A percentile compares a stretch with the other conserved stretches of the same genome.
Conservation (phyloP, 1,139 yeast species). For the Debaryomycetaceae sp. region DNA sequence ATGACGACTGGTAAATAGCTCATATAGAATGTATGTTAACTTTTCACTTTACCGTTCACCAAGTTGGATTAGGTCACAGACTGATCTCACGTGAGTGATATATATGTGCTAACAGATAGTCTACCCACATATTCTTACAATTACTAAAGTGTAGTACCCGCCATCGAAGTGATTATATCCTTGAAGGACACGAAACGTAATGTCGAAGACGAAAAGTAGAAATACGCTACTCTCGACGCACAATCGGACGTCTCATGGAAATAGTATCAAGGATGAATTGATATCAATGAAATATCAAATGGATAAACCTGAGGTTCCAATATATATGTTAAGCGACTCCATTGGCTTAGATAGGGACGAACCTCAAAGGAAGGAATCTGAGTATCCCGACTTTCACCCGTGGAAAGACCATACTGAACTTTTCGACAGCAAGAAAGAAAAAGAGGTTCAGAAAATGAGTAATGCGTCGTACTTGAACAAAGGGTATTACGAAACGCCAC, state of each 20-base stretch:
- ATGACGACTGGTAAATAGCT: conserved; percentile 34
- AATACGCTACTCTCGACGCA: conserved; percentile 33
- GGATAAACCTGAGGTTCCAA: conserved; percentile 30
- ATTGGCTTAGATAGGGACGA: conserved; percentile 8
- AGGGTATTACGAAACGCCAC: conserved; percentile 53
- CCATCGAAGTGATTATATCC: not conserved
- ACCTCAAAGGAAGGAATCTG: conserved; percentile 6
- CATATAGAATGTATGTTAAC: not conserved
- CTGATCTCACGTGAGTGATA: too few species aligned
- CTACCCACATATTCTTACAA: too few species aligned
- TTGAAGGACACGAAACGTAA: conserved; percentile 5
- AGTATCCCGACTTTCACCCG: conserved; percentile 75
- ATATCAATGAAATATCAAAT: conserved; percentile 34
- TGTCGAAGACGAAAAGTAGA: conserved; percentile 36
- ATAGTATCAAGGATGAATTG: conserved; percentile 32
- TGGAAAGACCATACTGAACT: conserved; percentile 68
- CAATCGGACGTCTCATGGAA: conserved; percentile 21
- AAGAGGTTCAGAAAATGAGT: conserved; percentile 25
- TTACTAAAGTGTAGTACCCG: too few species aligned
- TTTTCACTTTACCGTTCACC: too few species aligned
- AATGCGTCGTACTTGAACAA: conserved; percentile 36
- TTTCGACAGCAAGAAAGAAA: conserved; percentile 22
- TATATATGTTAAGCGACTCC: conserved; percentile 34
- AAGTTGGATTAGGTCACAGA: too few species aligned
- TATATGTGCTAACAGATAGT: too few species aligned